These are phyloP conservation scores for Euphorbia celastroides DNA, from an alignment of 441 rosid genomes.

Conservation along the genomic window DNA sequence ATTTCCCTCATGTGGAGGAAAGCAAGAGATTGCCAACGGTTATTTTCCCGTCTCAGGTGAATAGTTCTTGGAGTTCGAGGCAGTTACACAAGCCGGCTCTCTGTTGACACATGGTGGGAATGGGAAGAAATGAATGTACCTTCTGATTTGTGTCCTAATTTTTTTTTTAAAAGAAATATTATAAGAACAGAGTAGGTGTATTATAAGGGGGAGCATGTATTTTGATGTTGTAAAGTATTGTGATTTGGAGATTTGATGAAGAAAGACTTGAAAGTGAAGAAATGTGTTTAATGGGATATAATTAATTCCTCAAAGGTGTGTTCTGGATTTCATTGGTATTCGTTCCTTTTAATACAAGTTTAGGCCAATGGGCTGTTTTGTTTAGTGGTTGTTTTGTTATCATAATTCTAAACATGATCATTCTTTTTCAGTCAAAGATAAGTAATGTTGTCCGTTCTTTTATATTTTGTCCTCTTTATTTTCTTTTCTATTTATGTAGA, in stretches of 20 bases:
- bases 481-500: neutral
- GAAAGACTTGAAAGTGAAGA: neutral
- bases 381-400: neutral
- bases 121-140: slow-evolving; percentile 11
- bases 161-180: neutral
- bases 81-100: slow-evolving; percentile 45
- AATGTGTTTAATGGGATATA: neutral
- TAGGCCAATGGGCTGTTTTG: neutral
- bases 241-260: neutral
- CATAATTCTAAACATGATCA: neutral
- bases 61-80: slow-evolving; percentile 72
- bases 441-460: neutral
- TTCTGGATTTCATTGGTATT: neutral
- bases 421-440: neutral
- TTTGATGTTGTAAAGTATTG: neutral
- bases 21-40: slow-evolving; percentile 84
- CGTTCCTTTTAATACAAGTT: neutral
- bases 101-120: slow-evolving; percentile 21
- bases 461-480: neutral
- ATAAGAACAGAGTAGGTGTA: neutral
- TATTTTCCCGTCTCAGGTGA: slow-evolving; percentile 50
- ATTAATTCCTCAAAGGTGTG: neutral
- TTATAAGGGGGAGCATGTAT: neutral
- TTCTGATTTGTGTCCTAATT: neutral
- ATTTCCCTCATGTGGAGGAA: slow-evolving; percentile 66